Conservation (phyloP, 169 alveolate genomes). For the Cryptosporidium andersoni region DNA sequence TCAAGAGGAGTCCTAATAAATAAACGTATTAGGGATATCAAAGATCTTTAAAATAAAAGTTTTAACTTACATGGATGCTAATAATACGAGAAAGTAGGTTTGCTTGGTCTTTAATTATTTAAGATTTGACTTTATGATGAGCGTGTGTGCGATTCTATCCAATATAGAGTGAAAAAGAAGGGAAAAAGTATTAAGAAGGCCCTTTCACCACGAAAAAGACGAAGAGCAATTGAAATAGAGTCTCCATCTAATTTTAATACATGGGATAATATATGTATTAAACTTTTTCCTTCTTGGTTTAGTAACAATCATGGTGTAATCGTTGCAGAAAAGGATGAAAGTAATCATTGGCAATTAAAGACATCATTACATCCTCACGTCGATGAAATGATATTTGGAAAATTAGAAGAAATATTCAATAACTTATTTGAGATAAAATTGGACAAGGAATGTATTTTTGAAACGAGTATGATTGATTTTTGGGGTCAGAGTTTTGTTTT, state of each 20-base stretch:
- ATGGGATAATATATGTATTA: constrained; percentile 46
- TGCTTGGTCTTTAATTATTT: too few species aligned
- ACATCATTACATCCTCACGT: constrained; percentile 39
- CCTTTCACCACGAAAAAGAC: constrained; percentile 11
- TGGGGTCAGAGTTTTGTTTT: constrained; percentile 39
- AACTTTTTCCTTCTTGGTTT: constrained; percentile 41
- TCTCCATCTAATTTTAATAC: constrained; percentile 13
- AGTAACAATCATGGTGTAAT: constrained; percentile 44
- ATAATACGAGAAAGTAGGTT: too few species aligned
- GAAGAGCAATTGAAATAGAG: constrained; percentile 12
- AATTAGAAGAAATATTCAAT: constrained; percentile 8
- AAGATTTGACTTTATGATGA: too few species aligned
- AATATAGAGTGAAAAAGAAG: constrained; percentile 33
- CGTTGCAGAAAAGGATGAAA: constrained; percentile 3
- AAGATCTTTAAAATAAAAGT: too few species aligned
- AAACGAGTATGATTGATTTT: not conserved
- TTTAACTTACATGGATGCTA: too few species aligned
- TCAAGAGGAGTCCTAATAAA: too few species aligned
- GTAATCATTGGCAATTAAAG: constrained; percentile 22
- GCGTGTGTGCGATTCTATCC: constrained; percentile 1
- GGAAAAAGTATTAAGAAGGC: constrained; percentile 50
- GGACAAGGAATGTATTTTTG: not conserved
- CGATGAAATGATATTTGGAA: constrained; percentile 7
- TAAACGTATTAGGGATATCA: too few species aligned
- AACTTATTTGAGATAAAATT: not conserved